A percentile compares a stretch with the other conserved stretches of the same genome.
These are phyloP conservation scores for Cytidiella melzeri DNA, from an alignment of 768 basidiomycete species.

Conservation along the genomic window DNA sequence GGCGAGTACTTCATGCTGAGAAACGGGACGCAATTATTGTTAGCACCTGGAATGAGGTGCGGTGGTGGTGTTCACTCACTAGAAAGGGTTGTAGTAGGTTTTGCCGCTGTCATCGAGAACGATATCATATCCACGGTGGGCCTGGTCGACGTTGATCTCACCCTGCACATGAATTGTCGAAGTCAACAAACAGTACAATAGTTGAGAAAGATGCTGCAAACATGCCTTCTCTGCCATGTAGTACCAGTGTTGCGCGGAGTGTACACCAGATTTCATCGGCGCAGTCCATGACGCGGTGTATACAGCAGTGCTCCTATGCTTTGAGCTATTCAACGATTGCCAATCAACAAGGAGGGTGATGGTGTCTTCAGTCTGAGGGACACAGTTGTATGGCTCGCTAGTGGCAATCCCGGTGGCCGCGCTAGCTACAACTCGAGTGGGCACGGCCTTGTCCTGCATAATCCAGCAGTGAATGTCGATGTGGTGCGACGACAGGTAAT, in stretches of 20 bases:
- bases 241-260: conserved; percentile 90
- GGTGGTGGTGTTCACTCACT: too few relatives aligned
- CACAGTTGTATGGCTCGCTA: conserved; percentile 82
- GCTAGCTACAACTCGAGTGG: conserved; percentile 84
- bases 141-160: conserved; percentile 89
- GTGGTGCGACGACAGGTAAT: conserved; percentile 94
- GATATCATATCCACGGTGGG: conserved; percentile 89
- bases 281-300: conserved; percentile 97
- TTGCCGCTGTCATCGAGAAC: conserved; percentile 83
- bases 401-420: conserved; percentile 91
- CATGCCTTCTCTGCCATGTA: conserved; percentile 87
- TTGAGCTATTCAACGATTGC: conserved; percentile 71
- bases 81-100: conserved; percentile 85
- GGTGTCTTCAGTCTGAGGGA: conserved; percentile 85
- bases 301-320: conserved; percentile 79
- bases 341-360: conserved; percentile 94
- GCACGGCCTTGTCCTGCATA: conserved; percentile 65
- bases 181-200: too few relatives aligned
- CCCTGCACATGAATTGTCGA: too few relatives aligned
- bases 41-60: conserved; percentile 6
- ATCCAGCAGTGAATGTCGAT: conserved; percentile 89
- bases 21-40: conserved; percentile 11
- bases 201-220: too few relatives aligned
- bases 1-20: conserved; percentile 91
- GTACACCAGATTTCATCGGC: conserved; percentile 82